phyloP scores from a whole-genome alignment of 2,329 filamentous ascomycete species.

The Apiospora arundinis region DNA sequence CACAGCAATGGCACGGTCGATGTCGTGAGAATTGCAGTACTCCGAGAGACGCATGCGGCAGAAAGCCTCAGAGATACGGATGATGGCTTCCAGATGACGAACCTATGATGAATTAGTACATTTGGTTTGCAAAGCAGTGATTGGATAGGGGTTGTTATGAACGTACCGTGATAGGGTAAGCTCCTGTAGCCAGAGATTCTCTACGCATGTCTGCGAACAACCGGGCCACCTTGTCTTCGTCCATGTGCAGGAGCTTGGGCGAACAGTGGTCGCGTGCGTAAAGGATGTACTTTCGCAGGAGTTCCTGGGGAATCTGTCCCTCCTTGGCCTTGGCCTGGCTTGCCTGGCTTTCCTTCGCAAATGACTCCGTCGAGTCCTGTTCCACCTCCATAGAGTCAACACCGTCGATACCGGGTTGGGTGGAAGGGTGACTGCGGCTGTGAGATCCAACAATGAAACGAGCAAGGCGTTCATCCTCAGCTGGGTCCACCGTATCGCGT shows the following conservation, averaged over 20 bases:
- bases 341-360: conserved; percentile 37
- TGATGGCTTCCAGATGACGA: conserved; percentile 96
- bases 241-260: conserved; percentile 96
- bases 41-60: conserved; percentile 98
- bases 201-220: conserved; percentile 96
- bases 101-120: conserved; percentile 61
- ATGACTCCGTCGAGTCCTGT: conserved; percentile 52
- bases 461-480: conserved; percentile 90
- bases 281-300: conserved; percentile 94
- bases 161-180: conserved; percentile 96
- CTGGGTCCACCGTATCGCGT: conserved; percentile 90
- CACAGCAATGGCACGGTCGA: conserved; percentile 95
- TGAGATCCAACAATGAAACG: conserved; percentile 96
- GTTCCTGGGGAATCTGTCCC: conserved; percentile 85
- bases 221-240: conserved; percentile 94
- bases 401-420: conserved; percentile 50
- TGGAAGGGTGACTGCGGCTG: conserved; percentile 77
- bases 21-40: conserved; percentile 88
- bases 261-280: conserved; percentile 89
- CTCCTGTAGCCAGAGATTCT: conserved; percentile 90
- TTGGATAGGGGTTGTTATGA: not conserved
- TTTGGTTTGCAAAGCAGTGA: not conserved
- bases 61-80: conserved; percentile 92
- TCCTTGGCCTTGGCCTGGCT: conserved; percentile 44
- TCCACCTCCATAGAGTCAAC: conserved; percentile 64